phyloP scores from a whole-genome alignment of 2,329 filamentous ascomycete genomes.

The Fusarium pseudocircinatum region DNA sequence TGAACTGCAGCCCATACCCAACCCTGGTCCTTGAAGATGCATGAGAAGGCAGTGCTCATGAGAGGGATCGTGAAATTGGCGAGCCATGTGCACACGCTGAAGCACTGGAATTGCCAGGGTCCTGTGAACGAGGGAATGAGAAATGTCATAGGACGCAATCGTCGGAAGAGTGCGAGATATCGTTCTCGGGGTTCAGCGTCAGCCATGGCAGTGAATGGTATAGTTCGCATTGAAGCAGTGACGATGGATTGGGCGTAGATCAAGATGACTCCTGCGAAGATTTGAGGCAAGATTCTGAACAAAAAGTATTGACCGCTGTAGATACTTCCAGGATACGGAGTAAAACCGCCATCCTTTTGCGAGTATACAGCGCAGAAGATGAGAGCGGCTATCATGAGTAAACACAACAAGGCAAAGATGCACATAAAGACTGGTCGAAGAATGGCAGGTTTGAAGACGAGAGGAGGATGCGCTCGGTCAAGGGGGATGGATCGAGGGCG shows the following conservation, averaged over 20 bases:
- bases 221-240: constrained; percentile 76
- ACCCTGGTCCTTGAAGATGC: constrained; percentile 62
- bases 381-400: constrained; percentile 77
- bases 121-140: constrained; percentile 68
- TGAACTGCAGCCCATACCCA: constrained; percentile 87
- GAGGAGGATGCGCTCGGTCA: constrained; percentile 54
- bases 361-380: constrained; percentile 79
- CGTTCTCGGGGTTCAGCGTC: constrained; percentile 68
- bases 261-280: constrained; percentile 76
- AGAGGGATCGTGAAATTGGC: constrained; percentile 83
- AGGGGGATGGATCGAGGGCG: constrained; percentile 51
- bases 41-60: constrained; percentile 79
- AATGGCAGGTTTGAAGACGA: constrained; percentile 77
- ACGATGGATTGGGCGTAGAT: constrained; percentile 82
- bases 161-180: constrained; percentile 72
- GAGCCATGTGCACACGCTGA: constrained; percentile 78
- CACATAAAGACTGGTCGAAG: constrained; percentile 74
- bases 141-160: constrained; percentile 76
- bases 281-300: constrained; percentile 84
- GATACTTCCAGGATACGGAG: constrained; percentile 71
- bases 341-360: constrained; percentile 69
- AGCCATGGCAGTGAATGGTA: constrained; percentile 83
- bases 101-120: constrained; percentile 72
- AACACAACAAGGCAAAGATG: constrained; percentile 67
- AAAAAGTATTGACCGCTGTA: constrained; percentile 83